These are phyloP conservation scores for Nematodospora valgi DNA, from an alignment of 805 yeast genomes.

Conservation along the genomic window DNA sequence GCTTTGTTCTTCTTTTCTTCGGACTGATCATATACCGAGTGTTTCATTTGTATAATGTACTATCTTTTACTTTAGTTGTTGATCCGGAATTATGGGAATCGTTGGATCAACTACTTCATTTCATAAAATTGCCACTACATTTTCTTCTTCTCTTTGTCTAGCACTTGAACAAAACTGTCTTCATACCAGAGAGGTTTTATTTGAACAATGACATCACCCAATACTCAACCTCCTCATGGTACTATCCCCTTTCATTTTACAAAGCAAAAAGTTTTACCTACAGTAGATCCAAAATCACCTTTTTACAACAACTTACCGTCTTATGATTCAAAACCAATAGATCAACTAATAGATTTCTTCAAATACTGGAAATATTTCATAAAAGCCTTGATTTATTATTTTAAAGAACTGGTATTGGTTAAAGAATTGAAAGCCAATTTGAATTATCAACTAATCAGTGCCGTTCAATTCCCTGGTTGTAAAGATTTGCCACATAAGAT, in stretches of 20 bases:
- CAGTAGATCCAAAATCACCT: slow-evolving; percentile 33
- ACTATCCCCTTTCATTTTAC: slow-evolving; percentile 5
- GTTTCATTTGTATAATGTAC: too few species aligned
- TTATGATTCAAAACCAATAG: slow-evolving; percentile 36
- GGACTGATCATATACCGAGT: too few species aligned
- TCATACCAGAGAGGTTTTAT: too few species aligned
- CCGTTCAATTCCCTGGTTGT: slow-evolving; percentile 42
- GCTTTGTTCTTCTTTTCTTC: too few species aligned
- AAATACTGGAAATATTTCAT: slow-evolving; percentile 40
- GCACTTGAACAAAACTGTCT: too few species aligned
- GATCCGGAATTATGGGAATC: too few species aligned
- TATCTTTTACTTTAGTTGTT: too few species aligned
- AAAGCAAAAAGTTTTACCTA: slow-evolving; percentile 26
- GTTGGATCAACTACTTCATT: too few species aligned
- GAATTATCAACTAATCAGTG: slow-evolving; percentile 33
- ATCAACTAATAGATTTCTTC: slow-evolving; percentile 35
- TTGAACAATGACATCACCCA: not conserved
- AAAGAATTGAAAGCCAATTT: slow-evolving; percentile 43
- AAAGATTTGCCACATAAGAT: slow-evolving; percentile 32
- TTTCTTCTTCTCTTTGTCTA: too few species aligned
- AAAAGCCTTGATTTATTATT: slow-evolving; percentile 32
- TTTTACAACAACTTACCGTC: slow-evolving; percentile 38
- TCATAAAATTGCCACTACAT: too few species aligned
- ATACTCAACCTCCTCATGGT: not conserved
- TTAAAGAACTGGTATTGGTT: slow-evolving; percentile 44